A percentile compares a stretch with the other conserved stretches of the same genome.
phyloP scores from a whole-genome alignment of 192 early-diverging fungal species.

The Geranomyces variabilis region DNA sequence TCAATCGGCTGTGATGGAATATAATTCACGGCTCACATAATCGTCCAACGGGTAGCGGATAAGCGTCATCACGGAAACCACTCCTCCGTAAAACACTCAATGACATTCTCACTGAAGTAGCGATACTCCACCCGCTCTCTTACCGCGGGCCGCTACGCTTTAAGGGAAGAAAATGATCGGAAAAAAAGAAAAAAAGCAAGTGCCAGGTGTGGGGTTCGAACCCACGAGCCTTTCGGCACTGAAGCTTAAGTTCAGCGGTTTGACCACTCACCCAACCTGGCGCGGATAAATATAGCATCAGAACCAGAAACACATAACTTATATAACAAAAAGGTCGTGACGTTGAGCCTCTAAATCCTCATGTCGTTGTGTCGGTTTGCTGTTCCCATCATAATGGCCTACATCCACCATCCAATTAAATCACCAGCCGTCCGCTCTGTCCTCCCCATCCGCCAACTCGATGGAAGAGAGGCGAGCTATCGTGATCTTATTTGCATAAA shows the following conservation, averaged over 20 bases:
- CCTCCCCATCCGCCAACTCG: no score
- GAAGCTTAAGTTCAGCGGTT: conserved; percentile 48
- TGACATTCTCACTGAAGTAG: no score
- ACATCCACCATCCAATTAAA: conserved; percentile 7
- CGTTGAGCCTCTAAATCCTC: neutral
- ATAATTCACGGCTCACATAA: no score
- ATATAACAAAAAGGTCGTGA: neutral
- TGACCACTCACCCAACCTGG: conserved; percentile 5
- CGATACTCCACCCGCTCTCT: no score
- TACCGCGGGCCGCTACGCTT: no score
- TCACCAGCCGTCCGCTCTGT: neutral
- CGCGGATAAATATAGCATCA: neutral
- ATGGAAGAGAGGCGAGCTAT: neutral
- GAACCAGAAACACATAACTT: no score
- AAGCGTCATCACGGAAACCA: no score
- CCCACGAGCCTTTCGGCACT: conserved; percentile 56
- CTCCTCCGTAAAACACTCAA: no score
- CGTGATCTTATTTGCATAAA: neutral
- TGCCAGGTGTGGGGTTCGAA: conserved; percentile 59
- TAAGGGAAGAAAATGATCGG: no score
- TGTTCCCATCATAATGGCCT: neutral
- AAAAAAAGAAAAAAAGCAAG: conserved; percentile 21
- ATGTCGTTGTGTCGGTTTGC: neutral
- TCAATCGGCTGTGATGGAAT: no score
- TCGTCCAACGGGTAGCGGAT: no score